Base-by-base conservation (phyloP, 305 asterid species). In the Fraxinus floribunda region DNA sequence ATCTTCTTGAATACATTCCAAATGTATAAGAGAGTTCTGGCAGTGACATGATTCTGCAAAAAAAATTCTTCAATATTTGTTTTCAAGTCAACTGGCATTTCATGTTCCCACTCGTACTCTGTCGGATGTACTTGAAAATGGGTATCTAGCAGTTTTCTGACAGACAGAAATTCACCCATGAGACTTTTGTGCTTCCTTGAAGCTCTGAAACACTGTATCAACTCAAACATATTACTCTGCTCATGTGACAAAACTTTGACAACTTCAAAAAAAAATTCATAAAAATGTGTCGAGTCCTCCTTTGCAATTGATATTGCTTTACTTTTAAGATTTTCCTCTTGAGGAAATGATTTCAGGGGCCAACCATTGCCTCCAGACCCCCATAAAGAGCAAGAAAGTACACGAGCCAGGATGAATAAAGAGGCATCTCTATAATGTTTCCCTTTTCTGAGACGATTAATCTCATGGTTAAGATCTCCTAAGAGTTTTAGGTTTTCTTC, bases 331-430 rank as follows among this genome's bases (percentile, higher is more conserved):
- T 80, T 86, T 44, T 77, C 87, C 79, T 89, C 89, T 3, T 22
- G 72, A 9, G 90, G 80, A 82, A 92, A 90, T 8, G 83, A 79
- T 87, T 91, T 86, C 24, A 87, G 18, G 7, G 95, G 93, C 95
- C 95, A 91, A 35, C 93, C 92, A 76, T 71, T 86, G 80, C 83
- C 76, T 60, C 88, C 88, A n/a, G 85, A 74, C 7, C 57, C 75
- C 97, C 97, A 92, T 4, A 94, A 80, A 78, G 92, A 86, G 9
- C 84, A 86, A 2, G 86, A 87, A 39, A 91, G 73, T 70, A 85
- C 88, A 22, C 86, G 80, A 1, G 86, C 81, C 36, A 90, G 79
- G 79, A 88, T 35, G 29, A 89, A 88, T 20, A 72, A 75, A 30
- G 90, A 82, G 13, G 95, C 88, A 39, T 86, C 78, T 34, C 16